Conservation (phyloP, 371 early-diverging fungal genomes). For the Amoeboaphelidium occidentale region DNA sequence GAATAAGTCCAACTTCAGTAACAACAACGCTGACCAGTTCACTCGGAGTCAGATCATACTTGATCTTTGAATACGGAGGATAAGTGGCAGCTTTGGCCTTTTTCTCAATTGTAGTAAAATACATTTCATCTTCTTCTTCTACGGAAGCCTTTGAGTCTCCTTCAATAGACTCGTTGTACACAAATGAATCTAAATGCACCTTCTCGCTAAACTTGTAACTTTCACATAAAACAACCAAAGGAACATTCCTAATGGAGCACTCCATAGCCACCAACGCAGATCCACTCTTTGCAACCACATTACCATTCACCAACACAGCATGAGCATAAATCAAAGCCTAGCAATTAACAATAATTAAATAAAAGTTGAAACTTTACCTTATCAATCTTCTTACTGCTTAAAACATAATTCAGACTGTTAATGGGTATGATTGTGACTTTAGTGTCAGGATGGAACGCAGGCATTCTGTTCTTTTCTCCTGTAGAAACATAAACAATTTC, state of each 20-base stretch:
- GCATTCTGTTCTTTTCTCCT: too few relatives aligned
- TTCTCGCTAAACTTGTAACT: conserved; percentile 85
- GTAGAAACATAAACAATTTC: too few relatives aligned
- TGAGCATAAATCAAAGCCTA: conserved; percentile 84
- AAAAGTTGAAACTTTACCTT: too few relatives aligned
- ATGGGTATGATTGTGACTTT: too few relatives aligned
- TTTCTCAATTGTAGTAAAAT: not conserved
- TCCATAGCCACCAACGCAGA: conserved; percentile 78
- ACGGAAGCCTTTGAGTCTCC: not conserved
- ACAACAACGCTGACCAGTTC: conserved; percentile 68
- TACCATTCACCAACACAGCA: conserved; percentile 73
- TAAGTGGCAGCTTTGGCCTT: not conserved
- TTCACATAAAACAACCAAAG: conserved; percentile 86
- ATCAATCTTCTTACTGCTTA: too few relatives aligned
- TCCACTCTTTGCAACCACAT: conserved; percentile 70
- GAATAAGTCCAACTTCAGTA: conserved; percentile 81
- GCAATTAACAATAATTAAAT: too few relatives aligned
- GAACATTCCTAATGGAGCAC: conserved; percentile 61
- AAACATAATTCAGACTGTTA: too few relatives aligned
- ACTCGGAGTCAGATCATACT: conserved; percentile 72
- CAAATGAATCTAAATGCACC: conserved; percentile 79
- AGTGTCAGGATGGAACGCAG: too few relatives aligned
- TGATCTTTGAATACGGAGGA: not conserved
- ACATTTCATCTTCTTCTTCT: too few relatives aligned
- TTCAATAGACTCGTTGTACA: conserved; percentile 49